Conservation (phyloP, 306 rosid species). For the Vicia villosa region DNA sequence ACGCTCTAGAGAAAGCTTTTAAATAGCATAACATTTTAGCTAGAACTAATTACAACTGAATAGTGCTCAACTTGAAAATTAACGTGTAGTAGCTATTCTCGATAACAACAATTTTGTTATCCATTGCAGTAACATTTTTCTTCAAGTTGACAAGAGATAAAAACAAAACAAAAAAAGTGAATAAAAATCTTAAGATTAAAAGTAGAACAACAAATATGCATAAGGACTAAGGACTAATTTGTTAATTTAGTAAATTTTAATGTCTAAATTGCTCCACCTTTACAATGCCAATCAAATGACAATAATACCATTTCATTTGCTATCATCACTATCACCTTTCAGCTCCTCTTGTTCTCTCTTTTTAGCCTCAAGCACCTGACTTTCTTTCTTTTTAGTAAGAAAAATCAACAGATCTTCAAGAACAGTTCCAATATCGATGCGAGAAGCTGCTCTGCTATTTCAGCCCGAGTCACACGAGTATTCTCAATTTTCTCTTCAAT, state of each 20-base stretch:
- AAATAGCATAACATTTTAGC: not conserved
- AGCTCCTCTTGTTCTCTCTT: conserved; percentile 15
- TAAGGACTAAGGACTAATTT: no score
- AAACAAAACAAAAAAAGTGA: not conserved
- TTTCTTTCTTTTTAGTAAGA: conserved; percentile 29
- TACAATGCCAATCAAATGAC: not conserved
- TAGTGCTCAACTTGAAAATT: not conserved
- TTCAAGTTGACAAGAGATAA: not conserved
- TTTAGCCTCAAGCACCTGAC: conserved; percentile 21
- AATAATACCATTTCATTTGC: not conserved
- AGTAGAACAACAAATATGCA: no score
- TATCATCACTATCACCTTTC: not conserved
- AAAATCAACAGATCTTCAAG: conserved; percentile 18
- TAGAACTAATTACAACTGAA: not conserved
- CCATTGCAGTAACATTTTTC: not conserved
- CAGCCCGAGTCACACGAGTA: conserved; percentile 46
- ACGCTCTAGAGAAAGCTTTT: not conserved
- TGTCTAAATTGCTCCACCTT: not conserved
- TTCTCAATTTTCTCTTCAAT: conserved; percentile 39
- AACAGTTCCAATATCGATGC: conserved; percentile 10
- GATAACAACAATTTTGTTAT: not conserved
- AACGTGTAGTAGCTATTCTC: not conserved
- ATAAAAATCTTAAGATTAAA: not conserved
- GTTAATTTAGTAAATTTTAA: not conserved
- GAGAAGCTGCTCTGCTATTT: conserved; percentile 50